These are phyloP conservation scores for Fusarium irregulare DNA, from an alignment of 2,329 filamentous ascomycete species.

Conservation along the genomic window DNA sequence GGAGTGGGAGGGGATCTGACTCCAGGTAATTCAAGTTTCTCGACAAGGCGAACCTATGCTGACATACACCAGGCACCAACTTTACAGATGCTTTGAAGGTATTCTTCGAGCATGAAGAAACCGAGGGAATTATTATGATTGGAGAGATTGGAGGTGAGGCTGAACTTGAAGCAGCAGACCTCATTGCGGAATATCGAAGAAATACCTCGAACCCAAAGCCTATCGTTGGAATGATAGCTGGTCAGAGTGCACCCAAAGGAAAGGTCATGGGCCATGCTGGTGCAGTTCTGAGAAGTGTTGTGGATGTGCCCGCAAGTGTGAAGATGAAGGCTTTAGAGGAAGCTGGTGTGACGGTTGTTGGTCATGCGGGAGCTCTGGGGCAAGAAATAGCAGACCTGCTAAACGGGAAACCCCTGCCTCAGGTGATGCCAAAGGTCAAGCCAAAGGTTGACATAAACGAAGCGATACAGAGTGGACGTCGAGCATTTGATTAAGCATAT, in stretches of 20 bases:
- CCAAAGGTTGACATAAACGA: not conserved
- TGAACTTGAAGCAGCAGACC: conserved; percentile 77
- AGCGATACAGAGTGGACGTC: not conserved
- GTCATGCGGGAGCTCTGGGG: not conserved
- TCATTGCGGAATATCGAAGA: conserved; percentile 71
- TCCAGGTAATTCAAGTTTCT: conserved; percentile 59
- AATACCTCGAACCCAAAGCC: conserved; percentile 71
- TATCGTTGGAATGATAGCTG: conserved; percentile 72
- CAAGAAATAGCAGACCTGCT: not conserved
- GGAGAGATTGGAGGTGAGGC: conserved; percentile 78
- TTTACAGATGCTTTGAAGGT: conserved; percentile 76
- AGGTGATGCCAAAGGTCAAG: not conserved
- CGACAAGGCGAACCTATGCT: rapidly evolving
- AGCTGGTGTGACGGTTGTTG: conserved; percentile 53
- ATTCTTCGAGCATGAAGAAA: conserved; percentile 75
- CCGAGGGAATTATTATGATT: conserved; percentile 76
- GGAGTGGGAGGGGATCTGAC: conserved; percentile 82
- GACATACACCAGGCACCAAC: conserved; percentile 60
- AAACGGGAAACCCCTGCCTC: not conserved
- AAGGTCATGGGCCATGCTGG: conserved; percentile 80
- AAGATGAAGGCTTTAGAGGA: conserved; percentile 49
- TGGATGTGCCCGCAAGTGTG: conserved; percentile 47
- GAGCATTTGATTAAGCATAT: not conserved
- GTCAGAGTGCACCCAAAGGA: conserved; percentile 68
- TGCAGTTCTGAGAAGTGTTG: conserved; percentile 59